Base-by-base conservation (phyloP, 202 grass and related monocot genomes). In the Zizania palustris region DNA sequence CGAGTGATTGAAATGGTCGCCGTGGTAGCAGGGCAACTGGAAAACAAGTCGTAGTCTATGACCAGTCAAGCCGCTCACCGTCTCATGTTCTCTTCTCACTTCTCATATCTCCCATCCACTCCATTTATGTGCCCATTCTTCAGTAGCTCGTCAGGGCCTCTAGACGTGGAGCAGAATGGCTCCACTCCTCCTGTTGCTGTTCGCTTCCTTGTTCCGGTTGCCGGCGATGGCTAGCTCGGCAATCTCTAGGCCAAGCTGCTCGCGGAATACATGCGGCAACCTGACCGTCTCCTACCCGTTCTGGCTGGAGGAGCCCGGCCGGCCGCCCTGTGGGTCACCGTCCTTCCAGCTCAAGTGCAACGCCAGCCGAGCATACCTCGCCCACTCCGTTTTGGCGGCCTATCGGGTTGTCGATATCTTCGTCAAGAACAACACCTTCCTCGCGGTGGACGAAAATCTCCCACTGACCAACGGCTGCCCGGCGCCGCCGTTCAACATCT, bases 261-360 rank as follows among this genome's bases (percentile, higher is more conserved):
- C 44, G 46, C 89, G 78, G 0, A 88, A 11, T 83, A 0, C 0
- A 3, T 89, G 83, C 69, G 59, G 79, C 15, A 12, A 13, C 12
- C 75, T 89, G 3, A 73, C n/a, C 45, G 36, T 90, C 50, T 18
- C 66, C 11, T 75, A 85, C 50, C 87, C 87, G 18, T 93, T 93
- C 73, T 93, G 91, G 91, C 65, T 88, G 5, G 68, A 78, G 0
- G 74, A 87, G 53, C 57, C 9, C 11, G 45, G 49, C 5, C 1
- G 5, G 12, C 51, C 21, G 57, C 14, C 49, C 16, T 90, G 87
- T 55, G 87, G 91, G 0, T 18, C 78, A 0, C 53, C 61, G 50
- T 11, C 63, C 0, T 87, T 88, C 65, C 7, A 66, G 87, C 28
- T 88, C 85, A 40, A 62, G 0, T 90, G 91, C 81, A 79, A 34